Evolutionary conservation across 164 flowering plant genomes (phyloP), one percentile per base, ranked within the genome.

Genomic region (Sedum album): DNA sequence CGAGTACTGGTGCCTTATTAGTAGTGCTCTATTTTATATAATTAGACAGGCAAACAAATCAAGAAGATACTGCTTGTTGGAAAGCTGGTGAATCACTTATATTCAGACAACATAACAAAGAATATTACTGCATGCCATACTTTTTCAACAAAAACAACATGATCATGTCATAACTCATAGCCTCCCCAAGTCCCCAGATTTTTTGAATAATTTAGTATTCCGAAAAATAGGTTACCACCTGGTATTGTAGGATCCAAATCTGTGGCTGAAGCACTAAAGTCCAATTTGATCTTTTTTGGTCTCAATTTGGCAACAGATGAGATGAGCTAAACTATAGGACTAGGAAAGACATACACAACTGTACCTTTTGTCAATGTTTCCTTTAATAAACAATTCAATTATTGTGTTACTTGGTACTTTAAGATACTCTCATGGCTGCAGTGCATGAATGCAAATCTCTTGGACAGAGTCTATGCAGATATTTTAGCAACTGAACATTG

Each of bases 381-480:
- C 31, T 55, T 55, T 2, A 55, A 15, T 26, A 57, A 57, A 57
- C 28, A 57, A 57, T 26, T 57, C 33, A 57, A 57, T 57, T 57
- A 25, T 55, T 25, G 28, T 25, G 61, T 26, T 51, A 10, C 61
- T 28, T 3, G 38, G 38, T 35, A 35, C 38, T 55, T 10, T 5
- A 55, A 51, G 4, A 53, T 9, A 25, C 28, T 55, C 31, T 25
- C 61, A 55, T 55, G 60, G 60, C 53, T 48, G 60, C 28, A 53
- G 60, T 55, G 31, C 61, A 55, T 55, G 61, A 55, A 55, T 55
- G 61, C 31, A 57, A 28, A 26, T 57, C 62, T 30, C 62, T 57
- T 57, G 62, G 62, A 51, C 57, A 51, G 23, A 51, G 57, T 51
- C 33, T 55, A 55, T 55, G 30, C 30, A 26, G 31, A 14, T 28